Base-by-base conservation (phyloP, 371 early-diverging fungal species). In the Actinomucor elegans region DNA sequence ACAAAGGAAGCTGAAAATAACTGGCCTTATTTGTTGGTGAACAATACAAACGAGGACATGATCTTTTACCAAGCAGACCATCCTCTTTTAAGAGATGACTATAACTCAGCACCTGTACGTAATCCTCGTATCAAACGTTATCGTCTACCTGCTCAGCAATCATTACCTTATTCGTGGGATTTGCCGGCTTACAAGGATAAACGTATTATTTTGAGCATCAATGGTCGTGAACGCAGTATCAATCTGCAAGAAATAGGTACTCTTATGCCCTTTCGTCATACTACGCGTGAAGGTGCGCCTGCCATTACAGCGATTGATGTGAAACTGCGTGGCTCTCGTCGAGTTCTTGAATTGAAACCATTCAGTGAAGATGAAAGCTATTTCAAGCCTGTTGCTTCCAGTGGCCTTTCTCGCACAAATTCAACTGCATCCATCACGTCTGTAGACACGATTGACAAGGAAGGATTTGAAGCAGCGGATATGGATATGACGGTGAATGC, bases 11-110 rank as follows among this genome's bases (percentile, higher is more conserved):
- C 82, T 24, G 49, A 59, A 8, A 83, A 85, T 4, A 75, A 84
- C 47, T 99, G 99, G 99, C 99, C 98, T 11, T 94, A 88, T 54
- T 71, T 86, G 9, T 81, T 99, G 38, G 91, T 92, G 26, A 98
- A 98, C 73, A 59, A 79, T n/a, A 91, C 94, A 0, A 78, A 81
- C 4, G 84, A 83, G 23, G 90, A 91, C 45, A 83, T 97, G 35
- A 69, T 73, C 0, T 86, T 97, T 38, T 89, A 87, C 71, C 97
- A 98, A 75, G 75, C 83, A 56, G 75, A 75, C 26, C 64, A 66
- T 26, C 61, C 61, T 3, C 51, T 68, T 4, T 29, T 71, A 7
- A 44, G 68, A 29, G 76, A 76, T 37, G 75, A 71, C 33, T 66
- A 61, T 18, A 62, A 57, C 11, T 54, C 54, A 8, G 46, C 26